Percentiles rank a stretch among this genome's conserved stretches.
Conservation (phyloP, 2,329 filamentous ascomycete species). For the Fusarium cicatricum region DNA sequence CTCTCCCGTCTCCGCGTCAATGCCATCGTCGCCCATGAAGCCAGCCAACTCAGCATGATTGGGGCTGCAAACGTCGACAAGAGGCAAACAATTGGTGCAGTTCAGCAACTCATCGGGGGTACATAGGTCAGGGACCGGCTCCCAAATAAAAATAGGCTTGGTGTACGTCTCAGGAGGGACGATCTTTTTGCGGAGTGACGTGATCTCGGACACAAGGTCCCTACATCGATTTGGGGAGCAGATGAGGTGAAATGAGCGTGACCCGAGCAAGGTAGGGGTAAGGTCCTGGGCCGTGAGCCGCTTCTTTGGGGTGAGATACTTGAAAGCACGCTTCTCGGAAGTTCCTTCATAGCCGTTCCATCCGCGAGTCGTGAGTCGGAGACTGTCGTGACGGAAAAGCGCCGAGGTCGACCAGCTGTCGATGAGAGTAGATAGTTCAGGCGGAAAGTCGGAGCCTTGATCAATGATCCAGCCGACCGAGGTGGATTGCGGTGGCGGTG, state of each 20-base stretch:
- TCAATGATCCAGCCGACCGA: constrained; percentile 92
- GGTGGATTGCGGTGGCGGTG: constrained; percentile 70
- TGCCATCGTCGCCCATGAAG: constrained; percentile 74
- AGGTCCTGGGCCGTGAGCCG: constrained; percentile 80
- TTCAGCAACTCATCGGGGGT: constrained; percentile 72
- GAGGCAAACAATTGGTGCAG: constrained; percentile 68
- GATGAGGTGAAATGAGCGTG: constrained; percentile 86
- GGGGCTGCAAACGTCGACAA: constrained; percentile 73
- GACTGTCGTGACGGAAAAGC: constrained; percentile 70
- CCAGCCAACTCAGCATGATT: constrained; percentile 90
- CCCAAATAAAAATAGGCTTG: constrained; percentile 87
- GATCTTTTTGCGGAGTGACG: constrained; percentile 60
- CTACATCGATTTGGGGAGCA: constrained; percentile 82
- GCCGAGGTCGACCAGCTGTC: constrained; percentile 79
- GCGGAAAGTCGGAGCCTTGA: constrained; percentile 85
- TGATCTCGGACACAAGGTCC: constrained; percentile 76
- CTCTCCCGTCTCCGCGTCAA: constrained; percentile 63
- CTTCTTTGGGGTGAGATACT: constrained; percentile 86
- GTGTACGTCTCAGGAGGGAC: constrained; percentile 48
- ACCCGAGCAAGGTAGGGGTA: constrained; percentile 69
- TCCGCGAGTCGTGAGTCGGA: constrained; percentile 82
- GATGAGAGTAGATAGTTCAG: constrained; percentile 68
- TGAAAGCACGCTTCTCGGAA: constrained; percentile 77
- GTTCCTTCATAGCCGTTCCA: constrained; percentile 89
- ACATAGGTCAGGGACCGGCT: constrained; percentile 91